Conservation (phyloP, 2,329 filamentous ascomycete genomes). For the Pseudocercospora ulei region DNA sequence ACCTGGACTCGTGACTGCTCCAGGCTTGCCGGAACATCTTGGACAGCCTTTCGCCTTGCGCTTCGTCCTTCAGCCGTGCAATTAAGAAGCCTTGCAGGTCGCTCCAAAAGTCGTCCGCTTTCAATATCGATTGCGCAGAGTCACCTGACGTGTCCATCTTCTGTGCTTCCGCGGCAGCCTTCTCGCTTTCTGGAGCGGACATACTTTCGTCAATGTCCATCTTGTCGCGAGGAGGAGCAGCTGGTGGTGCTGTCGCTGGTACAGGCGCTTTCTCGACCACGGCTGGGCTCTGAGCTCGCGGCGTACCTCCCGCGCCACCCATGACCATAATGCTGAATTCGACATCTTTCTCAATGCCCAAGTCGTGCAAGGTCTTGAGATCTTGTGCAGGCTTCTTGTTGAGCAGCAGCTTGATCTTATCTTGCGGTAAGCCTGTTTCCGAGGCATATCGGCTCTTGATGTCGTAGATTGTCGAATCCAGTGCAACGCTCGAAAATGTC, state of each 20-base stretch:
- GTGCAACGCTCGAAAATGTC: slow-evolving; percentile 51
- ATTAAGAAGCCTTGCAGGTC: slow-evolving; percentile 73
- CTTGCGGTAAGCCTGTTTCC: slow-evolving; percentile 54
- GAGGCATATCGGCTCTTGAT: slow-evolving; percentile 61
- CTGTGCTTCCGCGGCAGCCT: slow-evolving; percentile 38
- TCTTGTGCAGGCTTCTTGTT: slow-evolving; percentile 69
- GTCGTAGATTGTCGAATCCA: slow-evolving; percentile 65
- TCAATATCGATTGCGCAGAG: slow-evolving; percentile 46
- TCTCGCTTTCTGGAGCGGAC: slow-evolving; percentile 29
- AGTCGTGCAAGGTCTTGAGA: slow-evolving; percentile 31
- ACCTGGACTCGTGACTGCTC: slow-evolving; percentile 7
- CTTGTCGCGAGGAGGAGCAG: slow-evolving; percentile 19
- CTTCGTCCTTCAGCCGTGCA: slow-evolving; percentile 64
- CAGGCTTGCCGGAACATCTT: slow-evolving; percentile 47
- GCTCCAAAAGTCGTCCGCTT: slow-evolving; percentile 70
- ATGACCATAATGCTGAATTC: slow-evolving; percentile 86
- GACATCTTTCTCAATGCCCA: slow-evolving; percentile 45
- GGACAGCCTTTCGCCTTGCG: slow-evolving; percentile 54
- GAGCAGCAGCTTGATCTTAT: slow-evolving; percentile 76
- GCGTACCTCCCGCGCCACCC: slow-evolving; percentile 43
- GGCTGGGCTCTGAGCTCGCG: slow-evolving; percentile 36
- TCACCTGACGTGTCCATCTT: slow-evolving; percentile 46
- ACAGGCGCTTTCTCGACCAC: slow-evolving; percentile 29
- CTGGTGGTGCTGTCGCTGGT: slow-evolving; percentile 29
- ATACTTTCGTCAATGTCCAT: slow-evolving; percentile 31